Evolutionary conservation across 495 filamentous ascomycete species (phyloP).

Genomic region (Penicillium parvum): DNA sequence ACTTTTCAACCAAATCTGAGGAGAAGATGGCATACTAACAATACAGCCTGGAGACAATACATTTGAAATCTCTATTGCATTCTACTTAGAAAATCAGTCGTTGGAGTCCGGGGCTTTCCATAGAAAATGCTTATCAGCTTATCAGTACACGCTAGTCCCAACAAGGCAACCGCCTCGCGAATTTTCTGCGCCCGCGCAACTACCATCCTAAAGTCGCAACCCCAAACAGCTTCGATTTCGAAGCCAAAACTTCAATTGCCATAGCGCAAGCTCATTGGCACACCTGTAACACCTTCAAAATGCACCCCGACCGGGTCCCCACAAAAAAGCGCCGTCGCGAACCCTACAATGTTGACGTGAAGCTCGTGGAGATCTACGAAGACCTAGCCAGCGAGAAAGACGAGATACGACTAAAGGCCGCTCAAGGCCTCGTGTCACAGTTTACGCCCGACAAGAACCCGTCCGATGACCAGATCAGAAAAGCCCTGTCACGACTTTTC

Average conservation of each 20-base stretch:
- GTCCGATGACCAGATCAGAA: slow-evolving; percentile 39
- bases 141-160: slow-evolving; percentile 17
- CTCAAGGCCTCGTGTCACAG: slow-evolving; percentile 41
- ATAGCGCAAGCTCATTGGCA: slow-evolving; percentile 3
- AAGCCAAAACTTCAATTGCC: slow-evolving; percentile 6
- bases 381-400: slow-evolving; percentile 52
- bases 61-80: too few species aligned
- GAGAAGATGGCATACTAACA: too few species aligned
- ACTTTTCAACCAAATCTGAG: too few species aligned
- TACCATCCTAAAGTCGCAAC: slow-evolving; percentile 14
- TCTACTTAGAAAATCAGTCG: neutral
- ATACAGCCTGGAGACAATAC: too few species aligned
- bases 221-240: slow-evolving; percentile 9
- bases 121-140: slow-evolving; percentile 24
- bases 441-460: slow-evolving; percentile 42
- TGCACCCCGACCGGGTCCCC: slow-evolving; percentile 22
- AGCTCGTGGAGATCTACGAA: slow-evolving; percentile 53
- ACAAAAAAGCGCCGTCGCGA: slow-evolving; percentile 47
- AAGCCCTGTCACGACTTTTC: slow-evolving; percentile 61
- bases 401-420: slow-evolving; percentile 47
- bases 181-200: slow-evolving; percentile 22
- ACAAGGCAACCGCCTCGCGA: slow-evolving; percentile 16
- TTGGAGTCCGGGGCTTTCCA: neutral
- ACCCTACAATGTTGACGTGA: slow-evolving; percentile 40
- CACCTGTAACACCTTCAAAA: slow-evolving; percentile 7